Base-by-base conservation (phyloP, 1,284 basidiomycete genomes). In the Irpex lacteus region DNA sequence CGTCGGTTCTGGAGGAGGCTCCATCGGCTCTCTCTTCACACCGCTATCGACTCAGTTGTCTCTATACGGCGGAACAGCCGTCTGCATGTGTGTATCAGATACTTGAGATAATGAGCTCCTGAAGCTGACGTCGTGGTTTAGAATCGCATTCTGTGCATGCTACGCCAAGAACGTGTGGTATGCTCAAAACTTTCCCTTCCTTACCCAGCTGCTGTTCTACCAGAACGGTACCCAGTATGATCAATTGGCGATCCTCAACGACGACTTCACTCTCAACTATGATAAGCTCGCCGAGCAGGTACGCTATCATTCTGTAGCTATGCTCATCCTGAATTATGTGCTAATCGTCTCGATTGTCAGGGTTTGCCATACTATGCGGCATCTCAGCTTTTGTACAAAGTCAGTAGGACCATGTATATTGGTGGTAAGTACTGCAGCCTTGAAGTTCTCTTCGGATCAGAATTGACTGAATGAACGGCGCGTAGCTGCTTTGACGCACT, bases 131-230 rank as follows among this genome's bases (percentile, higher is more conserved):
- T 44, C n/a, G n/a, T 21, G 18, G 13, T 56, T 34, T 26, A 67
- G 66, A 9, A 65, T 68, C 40, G 21, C 67, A 18, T 68, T 68
- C 63, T 67, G 67, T 61, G 63, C 65, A 1, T 68, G 71, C 26
- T 75, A 71, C 60, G 68, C 70, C 7, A 63, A 65, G 50, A 75
- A 78, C 66, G 67, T 76, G 8, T 80, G 77, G 77, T 69, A 75
- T 49, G 74, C 72, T 13, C 68, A 75, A 66, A 71, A 72, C 60
- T 80, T 80, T 74, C 80, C 80, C 4, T 82, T 79, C 75, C 76
- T 82, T 64, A 77, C 76, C 11, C 80, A 81, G 66, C 72, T 73
- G 7, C 72, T 81, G 36, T 82, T 79, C 70, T 75, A 74, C 67
- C 68, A 72, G 64, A 74, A 79, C 68, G 81, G 80, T 7, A 73